Evolutionary conservation across 2,329 filamentous ascomycete genomes (phyloP), one percentile per base, ranked within the genome.

Genomic region (Aspergillus jensenii): DNA sequence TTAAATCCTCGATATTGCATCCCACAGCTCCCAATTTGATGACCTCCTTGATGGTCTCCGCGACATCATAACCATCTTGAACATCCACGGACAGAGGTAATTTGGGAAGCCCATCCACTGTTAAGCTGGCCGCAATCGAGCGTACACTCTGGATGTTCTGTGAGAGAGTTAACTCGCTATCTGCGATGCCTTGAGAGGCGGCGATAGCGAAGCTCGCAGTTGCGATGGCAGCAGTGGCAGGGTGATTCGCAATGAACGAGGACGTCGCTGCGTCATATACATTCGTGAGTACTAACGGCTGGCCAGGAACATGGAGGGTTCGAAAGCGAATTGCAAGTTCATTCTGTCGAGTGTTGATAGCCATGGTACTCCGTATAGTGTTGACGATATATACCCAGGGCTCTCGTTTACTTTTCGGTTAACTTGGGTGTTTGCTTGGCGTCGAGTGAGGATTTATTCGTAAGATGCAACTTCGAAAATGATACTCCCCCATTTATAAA

Each of bases 1-100:
- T 77, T 56, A 63, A 76, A 56, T 88, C 85, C 59, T 87, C 85
- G 3, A 88, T 76, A 63, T 88, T 88, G 48, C 79, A 81, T 0
- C 85, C 84, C 1, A 82, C 81, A 0, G 77, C 84, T 0, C 84
- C 85, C 0, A 80, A 58, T 3, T 74, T 67, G n/a, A 87, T 78
- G 1, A 81, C 74, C 2, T 66, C 66, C 6, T 69, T 67, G 2
- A 86, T 73, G 0, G 76, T 80, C 15, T 59, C 52, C 19, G 60
- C 58, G 11, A 68, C 77, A 2, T 79, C 81, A 60, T 86, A 88
- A 0, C 84, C 85, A 63, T 88, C 85, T 68, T 87, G 84, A 2
- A 87, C 67, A 64, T 88, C 85, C 5, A 81, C 82, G 0, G 81
- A 83, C 0, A 88, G 68, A 4, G 67, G 63, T 5, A 43, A 27